These are phyloP conservation scores for Gaertneriomyces sp. DNA, from an alignment of 192 early-diverging fungal genomes.

Conservation along the genomic window DNA sequence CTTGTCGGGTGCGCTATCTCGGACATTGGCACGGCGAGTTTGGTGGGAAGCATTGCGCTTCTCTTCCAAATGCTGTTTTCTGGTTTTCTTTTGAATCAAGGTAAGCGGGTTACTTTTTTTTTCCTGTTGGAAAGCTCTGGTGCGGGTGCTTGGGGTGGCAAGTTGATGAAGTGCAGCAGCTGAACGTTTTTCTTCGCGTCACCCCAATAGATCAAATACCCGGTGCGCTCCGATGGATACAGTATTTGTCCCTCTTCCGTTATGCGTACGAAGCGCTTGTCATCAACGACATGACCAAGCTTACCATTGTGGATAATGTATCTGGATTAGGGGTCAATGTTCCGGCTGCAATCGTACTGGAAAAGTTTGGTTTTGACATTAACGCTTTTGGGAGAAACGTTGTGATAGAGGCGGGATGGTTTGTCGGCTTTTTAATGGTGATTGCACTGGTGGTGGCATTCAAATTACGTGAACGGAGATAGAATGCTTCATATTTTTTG, in stretches of 20 bases:
- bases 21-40: conserved; percentile 55
- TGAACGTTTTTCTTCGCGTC: conserved; percentile 2
- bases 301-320: conserved; percentile 39
- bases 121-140: neutral
- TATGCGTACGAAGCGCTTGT: conserved; percentile 72
- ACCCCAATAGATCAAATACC: conserved; percentile 49
- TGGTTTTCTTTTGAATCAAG: conserved; percentile 68
- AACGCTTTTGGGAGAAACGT: conserved; percentile 35
- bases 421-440: conserved; percentile 32
- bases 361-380: conserved; percentile 45
- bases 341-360: conserved; percentile 32
- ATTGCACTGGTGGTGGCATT: conserved; percentile 16
- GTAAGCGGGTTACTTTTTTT: conserved; percentile 10
- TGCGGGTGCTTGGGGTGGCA: too few species aligned
- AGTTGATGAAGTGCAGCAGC: too few species aligned
- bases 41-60: conserved; percentile 61
- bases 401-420: conserved; percentile 31
- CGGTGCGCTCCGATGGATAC: conserved; percentile 57
- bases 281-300: conserved; percentile 51
- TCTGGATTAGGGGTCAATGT: conserved; percentile 35
- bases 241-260: conserved; percentile 68
- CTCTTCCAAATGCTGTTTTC: conserved; percentile 78
- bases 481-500: neutral
- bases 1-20: conserved; percentile 54
- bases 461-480: conserved; percentile 15